A percentile compares a stretch with the other conserved stretches of the same genome.
These are phyloP conservation scores for California macrophylla DNA, from an alignment of 441 rosid genomes.

Conservation along the genomic window DNA sequence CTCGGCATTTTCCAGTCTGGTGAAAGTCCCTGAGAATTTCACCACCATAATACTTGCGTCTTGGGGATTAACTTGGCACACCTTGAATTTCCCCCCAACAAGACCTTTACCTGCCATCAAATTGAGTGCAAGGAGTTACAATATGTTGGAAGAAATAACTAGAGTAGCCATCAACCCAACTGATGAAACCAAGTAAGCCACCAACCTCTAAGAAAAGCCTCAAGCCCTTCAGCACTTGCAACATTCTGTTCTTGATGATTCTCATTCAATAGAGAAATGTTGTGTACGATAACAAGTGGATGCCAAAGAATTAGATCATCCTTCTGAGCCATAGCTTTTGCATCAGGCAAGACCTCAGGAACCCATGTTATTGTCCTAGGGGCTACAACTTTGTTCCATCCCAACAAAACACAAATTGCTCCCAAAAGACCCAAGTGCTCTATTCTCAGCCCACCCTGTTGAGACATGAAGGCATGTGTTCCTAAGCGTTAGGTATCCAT, in stretches of 20 bases:
- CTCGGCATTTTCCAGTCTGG: conserved; percentile 49
- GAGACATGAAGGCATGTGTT: conserved; percentile 50
- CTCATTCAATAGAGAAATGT: conserved; percentile 39
- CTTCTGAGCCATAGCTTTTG: conserved; percentile 44
- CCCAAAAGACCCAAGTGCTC: conserved; percentile 54
- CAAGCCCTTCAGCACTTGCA: conserved; percentile 39
- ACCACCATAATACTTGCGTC: conserved; percentile 51
- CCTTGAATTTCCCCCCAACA: conserved; percentile 38
- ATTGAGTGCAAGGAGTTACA: conserved; percentile 3
- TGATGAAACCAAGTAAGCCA: neutral
- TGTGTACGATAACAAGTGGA: conserved; percentile 44
- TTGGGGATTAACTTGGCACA: conserved; percentile 48
- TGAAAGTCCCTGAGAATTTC: conserved; percentile 43
- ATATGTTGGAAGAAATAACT: neutral
- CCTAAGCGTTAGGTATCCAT: conserved; percentile 41
- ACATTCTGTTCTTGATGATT: conserved; percentile 40
- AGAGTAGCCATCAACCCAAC: neutral
- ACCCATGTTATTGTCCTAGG: conserved; percentile 39
- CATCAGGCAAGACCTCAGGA: conserved; percentile 33
- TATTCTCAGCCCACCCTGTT: conserved; percentile 42
- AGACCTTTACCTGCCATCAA: conserved; percentile 36
- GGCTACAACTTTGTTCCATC: conserved; percentile 43
- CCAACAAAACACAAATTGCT: conserved; percentile 55
- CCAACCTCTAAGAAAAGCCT: conserved; percentile 48
- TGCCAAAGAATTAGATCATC: conserved; percentile 67